These are phyloP conservation scores for Helianthus tuberosus DNA, from an alignment of 129 eudicot genomes.

Conservation along the genomic window DNA sequence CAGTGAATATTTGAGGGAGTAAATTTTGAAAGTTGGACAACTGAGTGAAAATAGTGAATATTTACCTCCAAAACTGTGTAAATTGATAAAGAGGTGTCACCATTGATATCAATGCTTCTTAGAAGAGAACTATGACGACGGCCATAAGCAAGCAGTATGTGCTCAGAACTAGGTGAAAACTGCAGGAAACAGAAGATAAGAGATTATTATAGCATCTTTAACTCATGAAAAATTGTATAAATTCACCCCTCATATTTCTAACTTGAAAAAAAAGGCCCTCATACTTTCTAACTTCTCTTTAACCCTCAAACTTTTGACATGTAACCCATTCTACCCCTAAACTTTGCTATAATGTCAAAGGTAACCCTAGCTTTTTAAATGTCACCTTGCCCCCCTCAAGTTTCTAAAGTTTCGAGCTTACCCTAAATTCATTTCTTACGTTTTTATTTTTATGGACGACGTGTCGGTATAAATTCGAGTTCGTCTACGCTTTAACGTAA, in stretches of 20 bases:
- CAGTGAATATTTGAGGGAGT: neutral
- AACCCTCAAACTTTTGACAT: no score
- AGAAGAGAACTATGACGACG: constrained; percentile 76
- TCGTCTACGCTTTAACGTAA: no score
- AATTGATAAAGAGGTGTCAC: constrained; percentile 56
- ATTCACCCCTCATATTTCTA: neutral
- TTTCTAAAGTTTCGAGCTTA: no score
- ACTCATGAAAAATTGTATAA: neutral
- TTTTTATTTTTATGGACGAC: no score
- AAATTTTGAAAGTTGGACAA: neutral
- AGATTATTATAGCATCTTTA: neutral
- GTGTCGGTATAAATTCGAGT: no score
- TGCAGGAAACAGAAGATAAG: constrained; percentile 30
- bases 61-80: constrained; percentile 76
- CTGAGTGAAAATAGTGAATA: neutral
- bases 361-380: no score
- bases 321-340: no score
- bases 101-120: constrained; percentile 59
- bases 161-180: constrained; percentile 82
- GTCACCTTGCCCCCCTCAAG: no score
- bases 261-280: no score
- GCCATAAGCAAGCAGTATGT: constrained; percentile 74
- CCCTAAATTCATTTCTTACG: no score
- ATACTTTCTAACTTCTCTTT: no score
- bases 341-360: no score